These are phyloP conservation scores for Rhododendron henanense DNA, from an alignment of 148 eudicot genomes.

Conservation along the genomic window DNA sequence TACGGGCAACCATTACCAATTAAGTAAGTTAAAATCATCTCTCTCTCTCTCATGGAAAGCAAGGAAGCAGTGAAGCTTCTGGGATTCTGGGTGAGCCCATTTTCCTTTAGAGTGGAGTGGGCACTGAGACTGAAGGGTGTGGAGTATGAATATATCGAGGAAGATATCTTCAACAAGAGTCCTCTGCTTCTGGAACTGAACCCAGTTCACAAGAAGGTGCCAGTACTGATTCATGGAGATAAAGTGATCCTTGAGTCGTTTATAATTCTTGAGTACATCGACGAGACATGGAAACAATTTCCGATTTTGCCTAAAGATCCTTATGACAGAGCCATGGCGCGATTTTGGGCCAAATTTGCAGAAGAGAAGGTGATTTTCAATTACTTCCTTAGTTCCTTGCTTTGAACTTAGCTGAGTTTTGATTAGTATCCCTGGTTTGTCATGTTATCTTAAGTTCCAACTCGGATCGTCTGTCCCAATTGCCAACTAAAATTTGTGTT, in stretches of 20 bases:
- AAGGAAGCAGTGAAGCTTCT: slow-evolving; percentile 12
- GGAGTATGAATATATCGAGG: slow-evolving; percentile 24
- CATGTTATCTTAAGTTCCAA: too few relatives aligned
- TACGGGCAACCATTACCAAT: neutral
- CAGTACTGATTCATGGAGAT: slow-evolving; percentile 15
- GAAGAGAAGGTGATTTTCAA: neutral
- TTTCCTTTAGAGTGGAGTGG: slow-evolving; percentile 4
- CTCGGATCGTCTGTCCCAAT: too few relatives aligned
- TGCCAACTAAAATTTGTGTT: too few relatives aligned
- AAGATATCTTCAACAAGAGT: slow-evolving; percentile 17
- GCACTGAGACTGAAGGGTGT: slow-evolving; percentile 13
- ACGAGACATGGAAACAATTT: slow-evolving; percentile 5
- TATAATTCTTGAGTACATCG: slow-evolving; percentile 12
- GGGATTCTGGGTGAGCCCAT: slow-evolving; percentile 25
- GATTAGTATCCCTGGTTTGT: too few relatives aligned
- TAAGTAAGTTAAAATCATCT: neutral
- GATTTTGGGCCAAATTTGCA: slow-evolving; percentile 18
- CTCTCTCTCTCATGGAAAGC: neutral
- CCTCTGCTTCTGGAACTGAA: neutral
- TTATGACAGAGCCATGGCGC: slow-evolving; percentile 12
- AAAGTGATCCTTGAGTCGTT: slow-evolving; percentile 10
- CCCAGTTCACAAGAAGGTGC: neutral
- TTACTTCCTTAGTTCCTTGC: neutral
- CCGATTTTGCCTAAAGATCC: slow-evolving; percentile 20
- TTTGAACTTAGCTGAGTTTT: too few relatives aligned